These are phyloP conservation scores for Hirsutella minnesotensis DNA, from an alignment of 2,329 filamentous ascomycete genomes.

Conservation along the genomic window DNA sequence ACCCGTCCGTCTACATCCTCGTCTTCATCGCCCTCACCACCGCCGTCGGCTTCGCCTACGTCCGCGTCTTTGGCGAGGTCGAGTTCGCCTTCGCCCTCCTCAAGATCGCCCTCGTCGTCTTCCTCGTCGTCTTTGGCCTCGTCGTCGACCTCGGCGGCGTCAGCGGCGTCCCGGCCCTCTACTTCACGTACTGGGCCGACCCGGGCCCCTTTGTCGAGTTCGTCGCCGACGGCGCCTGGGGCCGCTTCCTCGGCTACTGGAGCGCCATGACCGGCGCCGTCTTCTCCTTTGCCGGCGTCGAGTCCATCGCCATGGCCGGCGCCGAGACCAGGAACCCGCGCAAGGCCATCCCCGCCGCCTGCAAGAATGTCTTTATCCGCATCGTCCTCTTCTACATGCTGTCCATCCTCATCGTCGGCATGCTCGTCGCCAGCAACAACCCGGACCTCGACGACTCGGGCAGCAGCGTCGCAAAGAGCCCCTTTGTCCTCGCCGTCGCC, in stretches of 20 bases:
- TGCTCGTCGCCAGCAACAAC: constrained; percentile 48
- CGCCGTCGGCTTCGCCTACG: constrained; percentile 43
- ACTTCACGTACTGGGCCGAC: constrained; percentile 58
- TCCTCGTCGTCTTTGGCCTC: constrained; percentile 49
- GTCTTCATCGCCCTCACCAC: constrained; percentile 39
- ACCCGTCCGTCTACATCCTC: constrained; percentile 36
- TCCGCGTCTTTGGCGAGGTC: constrained; percentile 49
- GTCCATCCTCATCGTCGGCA: constrained; percentile 58
- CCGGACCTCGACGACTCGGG: constrained; percentile 36
- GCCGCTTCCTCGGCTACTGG: constrained; percentile 55
- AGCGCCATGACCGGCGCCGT: constrained; percentile 52
- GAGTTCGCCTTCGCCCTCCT: constrained; percentile 40
- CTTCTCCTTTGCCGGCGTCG: constrained; percentile 57
- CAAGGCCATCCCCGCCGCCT: constrained; percentile 40
- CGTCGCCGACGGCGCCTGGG: constrained; percentile 44
- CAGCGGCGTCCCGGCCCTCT: constrained; percentile 43
- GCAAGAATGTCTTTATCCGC: constrained; percentile 44
- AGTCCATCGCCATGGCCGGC: constrained; percentile 49
- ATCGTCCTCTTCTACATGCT: constrained; percentile 52
- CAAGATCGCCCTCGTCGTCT: constrained; percentile 49
- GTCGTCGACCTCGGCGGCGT: constrained; percentile 52
- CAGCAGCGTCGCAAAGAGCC: constrained; percentile 37
- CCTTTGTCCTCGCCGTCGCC: constrained; percentile 61
- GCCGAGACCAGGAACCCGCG: constrained; percentile 46
- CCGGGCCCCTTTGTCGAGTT: constrained; percentile 58